phyloP scores from a whole-genome alignment of 139 green algal species.

The Zygnema cylindricum region DNA sequence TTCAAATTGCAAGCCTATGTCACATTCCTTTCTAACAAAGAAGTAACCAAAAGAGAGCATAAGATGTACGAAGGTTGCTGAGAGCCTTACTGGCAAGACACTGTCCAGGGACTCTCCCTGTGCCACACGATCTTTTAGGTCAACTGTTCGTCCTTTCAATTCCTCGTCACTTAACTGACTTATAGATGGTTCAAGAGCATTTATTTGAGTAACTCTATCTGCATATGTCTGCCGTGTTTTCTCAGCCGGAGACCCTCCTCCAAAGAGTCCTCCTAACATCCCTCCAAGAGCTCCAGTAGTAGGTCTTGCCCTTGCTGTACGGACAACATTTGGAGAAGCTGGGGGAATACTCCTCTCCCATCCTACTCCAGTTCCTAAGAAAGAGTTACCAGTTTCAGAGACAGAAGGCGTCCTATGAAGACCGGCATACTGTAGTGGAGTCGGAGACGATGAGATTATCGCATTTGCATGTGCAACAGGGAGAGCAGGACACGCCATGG shows the following conservation, averaged over 20 bases:
- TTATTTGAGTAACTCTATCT: slow-evolving; percentile 82
- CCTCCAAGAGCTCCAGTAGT: slow-evolving; percentile 15
- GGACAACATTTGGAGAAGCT: background rate
- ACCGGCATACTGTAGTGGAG: background rate
- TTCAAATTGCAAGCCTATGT: no score
- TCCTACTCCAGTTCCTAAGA: background rate
- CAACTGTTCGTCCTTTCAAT: slow-evolving; percentile 80
- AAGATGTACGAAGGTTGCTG: no score
- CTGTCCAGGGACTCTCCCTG: slow-evolving; percentile 80
- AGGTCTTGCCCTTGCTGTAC: background rate
- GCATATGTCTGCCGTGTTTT: slow-evolving; percentile 61
- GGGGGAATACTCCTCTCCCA: background rate
- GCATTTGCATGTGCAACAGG: background rate
- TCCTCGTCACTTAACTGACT: slow-evolving; percentile 78
- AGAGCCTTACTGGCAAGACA: slow-evolving; percentile 89
- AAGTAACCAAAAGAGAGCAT: no score
- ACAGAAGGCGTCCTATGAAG: background rate
- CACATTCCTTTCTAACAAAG: no score
- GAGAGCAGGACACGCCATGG: background rate
- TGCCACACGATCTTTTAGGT: slow-evolving; percentile 74
- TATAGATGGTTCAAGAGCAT: slow-evolving; percentile 70
- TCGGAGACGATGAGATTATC: background rate
- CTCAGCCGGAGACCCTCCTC: slow-evolving; percentile 50
- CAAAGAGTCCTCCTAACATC: slow-evolving; percentile 55
- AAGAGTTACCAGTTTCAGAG: background rate